These are phyloP conservation scores for Fusarium floridanum DNA, from an alignment of 2,329 filamentous ascomycete species.

Conservation along the genomic window DNA sequence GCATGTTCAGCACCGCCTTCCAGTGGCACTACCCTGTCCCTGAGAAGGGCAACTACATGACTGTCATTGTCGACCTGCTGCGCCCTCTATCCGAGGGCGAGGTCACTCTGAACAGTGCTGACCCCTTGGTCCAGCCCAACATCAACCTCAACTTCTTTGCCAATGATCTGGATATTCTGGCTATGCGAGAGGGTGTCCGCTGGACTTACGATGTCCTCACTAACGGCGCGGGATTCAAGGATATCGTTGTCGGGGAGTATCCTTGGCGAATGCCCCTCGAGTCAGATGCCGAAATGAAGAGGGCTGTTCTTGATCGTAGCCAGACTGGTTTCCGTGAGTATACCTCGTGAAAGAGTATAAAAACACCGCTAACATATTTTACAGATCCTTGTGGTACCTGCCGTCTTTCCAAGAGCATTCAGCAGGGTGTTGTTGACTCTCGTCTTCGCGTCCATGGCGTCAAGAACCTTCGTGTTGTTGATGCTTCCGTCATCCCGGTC, in stretches of 20 bases:
- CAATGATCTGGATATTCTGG: constrained; percentile 67
- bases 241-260: constrained; percentile 66
- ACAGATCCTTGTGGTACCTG: constrained; percentile 64
- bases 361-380: background rate
- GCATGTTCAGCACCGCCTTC: constrained; percentile 65
- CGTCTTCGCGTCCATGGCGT: constrained; percentile 30
- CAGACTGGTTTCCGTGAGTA: constrained; percentile 67
- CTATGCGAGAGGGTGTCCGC: constrained; percentile 69
- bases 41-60: constrained; percentile 63
- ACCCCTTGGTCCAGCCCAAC: constrained; percentile 69
- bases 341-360: fast-evolving
- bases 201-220: constrained; percentile 69
- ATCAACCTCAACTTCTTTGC: constrained; percentile 73
- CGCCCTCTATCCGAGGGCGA: constrained; percentile 62
- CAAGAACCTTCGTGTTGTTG: constrained; percentile 27
- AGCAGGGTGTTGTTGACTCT: constrained; percentile 41
- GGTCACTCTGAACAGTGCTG: constrained; percentile 67
- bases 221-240: constrained; percentile 68
- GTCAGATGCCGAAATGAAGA: constrained; percentile 68
- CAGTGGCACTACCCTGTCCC: constrained; percentile 62
- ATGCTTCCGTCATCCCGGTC: constrained; percentile 59
- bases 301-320: constrained; percentile 66
- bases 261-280: constrained; percentile 71
- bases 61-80: constrained; percentile 65
- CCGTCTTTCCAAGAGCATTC: constrained; percentile 64